Base-by-base conservation (phyloP, 1,139 yeast species). In the Suzukiozyma palmioleophila region DNA sequence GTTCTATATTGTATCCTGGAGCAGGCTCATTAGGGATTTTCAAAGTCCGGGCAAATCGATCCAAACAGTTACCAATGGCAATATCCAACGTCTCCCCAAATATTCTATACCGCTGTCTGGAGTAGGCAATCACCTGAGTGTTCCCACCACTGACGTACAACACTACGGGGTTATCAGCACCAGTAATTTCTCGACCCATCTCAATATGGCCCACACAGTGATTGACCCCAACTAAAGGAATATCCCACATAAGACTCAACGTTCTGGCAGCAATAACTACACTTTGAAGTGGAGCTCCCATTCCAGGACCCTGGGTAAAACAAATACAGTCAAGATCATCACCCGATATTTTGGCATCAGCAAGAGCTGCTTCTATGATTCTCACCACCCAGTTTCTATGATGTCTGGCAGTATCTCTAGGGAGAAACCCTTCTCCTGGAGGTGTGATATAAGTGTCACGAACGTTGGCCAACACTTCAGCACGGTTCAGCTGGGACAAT, bases 201-300 rank as follows among this genome's bases (percentile, higher is more conserved):
- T 94, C 99, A 43, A 92, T 92, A 60, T 92, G 98, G 0, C 98
- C 99, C 21, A 92, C 81, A 62, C 99, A 92, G 60, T 92, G 98
- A 53, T 92, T 94, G 1, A 94, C 98, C 0, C 97, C 98, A 4
- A 92, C 84, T 29, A 92, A 60, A 0, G 98, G 98, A 25, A 85
- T 67, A 5, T 76, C 57, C 95, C 96, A 89, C 53, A 92, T 57
- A 49, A 84, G 80, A 14, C 92, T 71, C 35, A 90, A 65, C 0
- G 97, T 82, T 53, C 99, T 71, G 2, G 98, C 98, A 1, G 95
- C 95, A 34, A 92, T 72, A 2, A 85, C 97, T 30, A 89, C 97
- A 46, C 94, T 81, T 52, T 92, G 96, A 42, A 92, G 66, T 0
- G 98, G 99, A 1, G 97, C 97, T 3, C 98, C 99, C 98, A 92